Evolutionary conservation across 1,284 basidiomycete species (phyloP).

Genomic region (Cutaneotrichosporon dermatis): DNA sequence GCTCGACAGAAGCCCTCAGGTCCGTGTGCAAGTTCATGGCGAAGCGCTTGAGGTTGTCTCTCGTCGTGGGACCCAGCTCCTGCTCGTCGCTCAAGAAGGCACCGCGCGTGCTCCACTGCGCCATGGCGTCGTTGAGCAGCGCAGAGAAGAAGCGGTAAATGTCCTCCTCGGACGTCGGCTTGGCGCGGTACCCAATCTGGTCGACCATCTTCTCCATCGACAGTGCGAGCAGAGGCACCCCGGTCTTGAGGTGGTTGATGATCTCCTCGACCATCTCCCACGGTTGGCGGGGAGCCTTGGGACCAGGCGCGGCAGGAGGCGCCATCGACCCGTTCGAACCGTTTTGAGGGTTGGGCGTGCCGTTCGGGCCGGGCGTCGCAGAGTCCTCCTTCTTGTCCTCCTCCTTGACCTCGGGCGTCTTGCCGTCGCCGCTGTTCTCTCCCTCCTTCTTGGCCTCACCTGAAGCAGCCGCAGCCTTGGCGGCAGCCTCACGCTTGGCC

Average conservation of each 20-base stretch:
- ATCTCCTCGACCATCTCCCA: conserved; percentile 95
- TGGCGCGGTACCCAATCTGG: conserved; percentile 88
- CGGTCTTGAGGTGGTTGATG: conserved; percentile 89
- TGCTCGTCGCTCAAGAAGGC: conserved; percentile 71
- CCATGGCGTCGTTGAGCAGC: conserved; percentile 62
- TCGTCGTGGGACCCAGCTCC: conserved; percentile 58
- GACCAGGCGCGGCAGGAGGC: conserved; percentile 42
- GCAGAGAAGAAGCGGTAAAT: conserved; percentile 88
- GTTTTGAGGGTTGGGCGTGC: conserved; percentile 11
- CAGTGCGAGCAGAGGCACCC: conserved; percentile 88
- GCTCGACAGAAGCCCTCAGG: conserved; percentile 77
- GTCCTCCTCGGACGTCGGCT: conserved; percentile 87
- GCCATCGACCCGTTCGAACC: conserved; percentile 27
- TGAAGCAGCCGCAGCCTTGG: conserved; percentile 50
- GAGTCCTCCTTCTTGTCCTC: conserved; percentile 21
- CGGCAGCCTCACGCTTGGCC: conserved; percentile 28
- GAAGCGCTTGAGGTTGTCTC: conserved; percentile 64
- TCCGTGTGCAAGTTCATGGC: conserved; percentile 63
- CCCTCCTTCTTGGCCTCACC: conserved; percentile 28
- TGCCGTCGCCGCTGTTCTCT: conserved; percentile 28
- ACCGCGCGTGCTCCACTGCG: conserved; percentile 67
- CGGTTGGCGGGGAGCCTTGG: conserved; percentile 58
- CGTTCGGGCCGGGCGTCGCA: conserved; percentile 14
- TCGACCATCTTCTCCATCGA: conserved; percentile 98
- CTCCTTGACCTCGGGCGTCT: conserved; percentile 23